Evolutionary conservation across 140 eudicot genomes (phyloP).

Genomic region (Senecio squalidus): DNA sequence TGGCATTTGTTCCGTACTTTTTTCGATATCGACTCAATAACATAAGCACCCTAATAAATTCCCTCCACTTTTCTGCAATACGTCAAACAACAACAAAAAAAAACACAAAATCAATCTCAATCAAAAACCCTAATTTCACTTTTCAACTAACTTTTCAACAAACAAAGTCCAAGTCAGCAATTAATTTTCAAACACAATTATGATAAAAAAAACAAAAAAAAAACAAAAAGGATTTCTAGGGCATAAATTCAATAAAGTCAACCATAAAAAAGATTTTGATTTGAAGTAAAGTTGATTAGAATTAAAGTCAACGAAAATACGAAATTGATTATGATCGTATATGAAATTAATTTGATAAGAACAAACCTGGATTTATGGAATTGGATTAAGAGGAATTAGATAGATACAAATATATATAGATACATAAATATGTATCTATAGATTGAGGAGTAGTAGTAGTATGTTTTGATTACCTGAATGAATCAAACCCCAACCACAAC

Average conservation of each 20-base stretch:
- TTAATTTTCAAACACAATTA: background rate
- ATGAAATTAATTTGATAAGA: too few relatives aligned
- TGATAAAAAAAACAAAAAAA: background rate
- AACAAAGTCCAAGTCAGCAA: slow-evolving; percentile 1
- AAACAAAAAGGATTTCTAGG: too few relatives aligned
- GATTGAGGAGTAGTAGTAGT: background rate
- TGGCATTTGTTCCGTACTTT: slow-evolving; percentile 76
- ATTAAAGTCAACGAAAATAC: too few relatives aligned
- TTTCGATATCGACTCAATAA: slow-evolving; percentile 24
- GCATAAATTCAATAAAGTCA: too few relatives aligned
- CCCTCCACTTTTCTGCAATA: slow-evolving; percentile 27
- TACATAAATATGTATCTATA: background rate
- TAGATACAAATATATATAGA: too few relatives aligned
- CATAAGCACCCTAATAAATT: slow-evolving; percentile 38
- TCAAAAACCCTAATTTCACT: slow-evolving; percentile 18
- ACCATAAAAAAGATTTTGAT: too few relatives aligned
- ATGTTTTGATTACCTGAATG: background rate
- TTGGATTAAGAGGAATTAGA: too few relatives aligned
- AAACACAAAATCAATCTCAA: background rate
- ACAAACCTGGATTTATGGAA: too few relatives aligned
- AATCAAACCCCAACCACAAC: slow-evolving; percentile 32
- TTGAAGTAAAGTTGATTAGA: too few relatives aligned
- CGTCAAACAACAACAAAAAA: background rate
- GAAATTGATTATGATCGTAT: too few relatives aligned
- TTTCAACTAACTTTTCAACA: slow-evolving; percentile 1